Evolutionary conservation across 139 green algal genomes (phyloP).

Genomic region (Nannochloris sp.): DNA sequence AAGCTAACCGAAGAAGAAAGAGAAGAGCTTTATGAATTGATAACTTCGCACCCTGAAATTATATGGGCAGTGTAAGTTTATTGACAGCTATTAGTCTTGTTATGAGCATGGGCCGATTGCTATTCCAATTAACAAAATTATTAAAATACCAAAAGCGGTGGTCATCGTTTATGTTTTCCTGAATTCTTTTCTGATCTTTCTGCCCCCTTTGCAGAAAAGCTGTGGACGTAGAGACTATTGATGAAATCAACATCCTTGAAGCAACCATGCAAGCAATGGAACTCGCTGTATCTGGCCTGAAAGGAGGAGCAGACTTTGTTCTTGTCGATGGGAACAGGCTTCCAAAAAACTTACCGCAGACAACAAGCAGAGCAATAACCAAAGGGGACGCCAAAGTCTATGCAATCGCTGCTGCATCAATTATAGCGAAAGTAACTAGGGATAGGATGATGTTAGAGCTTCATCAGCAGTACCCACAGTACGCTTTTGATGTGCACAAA

Average conservation of each 20-base stretch:
- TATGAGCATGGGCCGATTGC: background rate
- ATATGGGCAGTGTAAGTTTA: slow-evolving; percentile 46
- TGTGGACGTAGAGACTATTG: slow-evolving; percentile 62
- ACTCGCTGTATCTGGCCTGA: slow-evolving; percentile 36
- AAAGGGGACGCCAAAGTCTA: slow-evolving; percentile 68
- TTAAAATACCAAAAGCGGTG: background rate
- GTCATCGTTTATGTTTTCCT: background rate
- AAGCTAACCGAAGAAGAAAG: slow-evolving; percentile 58
- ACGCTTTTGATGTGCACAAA: slow-evolving; percentile 56
- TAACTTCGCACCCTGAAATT: slow-evolving; percentile 50
- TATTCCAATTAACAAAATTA: no score
- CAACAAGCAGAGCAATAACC: slow-evolving; percentile 42
- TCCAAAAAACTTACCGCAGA: slow-evolving; percentile 20
- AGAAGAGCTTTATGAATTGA: slow-evolving; percentile 53
- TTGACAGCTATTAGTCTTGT: background rate
- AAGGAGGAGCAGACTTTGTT: slow-evolving; percentile 35
- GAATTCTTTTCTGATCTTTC: no score
- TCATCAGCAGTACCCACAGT: slow-evolving; percentile 60
- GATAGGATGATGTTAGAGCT: slow-evolving; percentile 81
- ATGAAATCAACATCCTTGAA: slow-evolving; percentile 89
- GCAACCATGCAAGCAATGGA: slow-evolving; percentile 69
- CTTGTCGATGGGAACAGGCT: slow-evolving; percentile 75
- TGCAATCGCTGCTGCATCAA: slow-evolving; percentile 81
- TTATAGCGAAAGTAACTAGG: slow-evolving; percentile 89
- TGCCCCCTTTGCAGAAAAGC: no score